A percentile compares a stretch with the other conserved stretches of the same genome.
phyloP scores from a whole-genome alignment of 169 alveolate species.

The Pseudocohnilembus persalinus region DNA sequence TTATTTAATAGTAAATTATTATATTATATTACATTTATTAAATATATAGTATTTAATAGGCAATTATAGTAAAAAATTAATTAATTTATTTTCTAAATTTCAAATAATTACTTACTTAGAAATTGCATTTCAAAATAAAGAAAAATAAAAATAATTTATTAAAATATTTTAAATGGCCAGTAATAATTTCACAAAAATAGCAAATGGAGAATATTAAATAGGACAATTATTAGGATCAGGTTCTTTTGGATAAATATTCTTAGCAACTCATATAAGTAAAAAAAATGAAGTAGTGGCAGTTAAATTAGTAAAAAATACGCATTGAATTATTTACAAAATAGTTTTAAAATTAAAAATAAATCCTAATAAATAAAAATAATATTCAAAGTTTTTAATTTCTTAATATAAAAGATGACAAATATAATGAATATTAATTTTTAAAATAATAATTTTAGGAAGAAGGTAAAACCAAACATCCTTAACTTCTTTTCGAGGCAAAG shows the following conservation, averaged over 20 bases:
- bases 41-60: neutral
- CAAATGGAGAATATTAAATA: neutral
- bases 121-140: too few relatives aligned
- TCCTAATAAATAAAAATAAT: too few relatives aligned
- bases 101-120: too few relatives aligned
- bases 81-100: too few relatives aligned
- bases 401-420: too few relatives aligned
- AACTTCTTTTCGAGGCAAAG: constrained; percentile 58
- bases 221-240: neutral
- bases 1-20: too few relatives aligned
- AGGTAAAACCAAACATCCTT: constrained; percentile 57
- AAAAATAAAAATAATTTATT: too few relatives aligned
- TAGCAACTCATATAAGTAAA: neutral
- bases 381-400: too few relatives aligned
- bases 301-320: neutral
- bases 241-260: neutral
- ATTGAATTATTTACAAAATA: neutral
- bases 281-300: neutral
- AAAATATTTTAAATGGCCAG: neutral
- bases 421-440: too few relatives aligned
- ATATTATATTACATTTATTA: neutral
- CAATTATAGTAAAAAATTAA: too few relatives aligned
- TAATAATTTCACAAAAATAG: neutral
- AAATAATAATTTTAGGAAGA: constrained; percentile 38
- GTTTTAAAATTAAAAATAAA: neutral